Evolutionary conservation across 495 filamentous ascomycete species (phyloP).

Genomic region (Neurospora sp.): DNA sequence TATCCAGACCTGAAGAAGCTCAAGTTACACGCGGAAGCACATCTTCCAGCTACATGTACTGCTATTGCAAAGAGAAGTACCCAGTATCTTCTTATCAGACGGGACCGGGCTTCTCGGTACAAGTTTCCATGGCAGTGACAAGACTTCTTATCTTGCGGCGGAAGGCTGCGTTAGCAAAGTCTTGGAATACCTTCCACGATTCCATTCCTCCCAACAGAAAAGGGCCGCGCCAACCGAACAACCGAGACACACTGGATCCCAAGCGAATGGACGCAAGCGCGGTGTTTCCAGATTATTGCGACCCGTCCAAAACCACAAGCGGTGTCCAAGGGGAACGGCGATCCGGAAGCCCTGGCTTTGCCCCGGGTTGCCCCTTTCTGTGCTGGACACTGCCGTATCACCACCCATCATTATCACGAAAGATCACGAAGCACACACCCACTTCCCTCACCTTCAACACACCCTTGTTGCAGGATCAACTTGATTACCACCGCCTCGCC

Average conservation of each 20-base stretch:
- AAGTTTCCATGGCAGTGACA: slow-evolving; percentile 6
- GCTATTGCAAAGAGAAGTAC: neutral
- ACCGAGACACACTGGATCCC: neutral
- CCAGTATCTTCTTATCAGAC: neutral
- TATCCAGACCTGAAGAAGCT: neutral
- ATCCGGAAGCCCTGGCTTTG: neutral
- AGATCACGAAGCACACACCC: neutral
- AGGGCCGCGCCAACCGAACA: neutral
- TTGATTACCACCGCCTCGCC: neutral
- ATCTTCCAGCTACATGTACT: slow-evolving; percentile 1
- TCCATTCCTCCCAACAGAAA: neutral
- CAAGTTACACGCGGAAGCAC: neutral
- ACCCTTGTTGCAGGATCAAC: neutral
- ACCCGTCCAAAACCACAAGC: neutral
- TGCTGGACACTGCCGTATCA: neutral
- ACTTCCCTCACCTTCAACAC: neutral
- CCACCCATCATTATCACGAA: neutral
- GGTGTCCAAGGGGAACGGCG: neutral
- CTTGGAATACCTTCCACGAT: neutral
- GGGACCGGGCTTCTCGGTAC: neutral
- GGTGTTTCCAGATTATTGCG: neutral
- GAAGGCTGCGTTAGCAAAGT: neutral
- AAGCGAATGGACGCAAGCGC: neutral
- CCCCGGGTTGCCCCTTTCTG: neutral
- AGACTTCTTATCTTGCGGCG: neutral